Evolutionary conservation across 192 early-diverging fungal species (phyloP).

Genomic region (Linnemannia hyalina): DNA sequence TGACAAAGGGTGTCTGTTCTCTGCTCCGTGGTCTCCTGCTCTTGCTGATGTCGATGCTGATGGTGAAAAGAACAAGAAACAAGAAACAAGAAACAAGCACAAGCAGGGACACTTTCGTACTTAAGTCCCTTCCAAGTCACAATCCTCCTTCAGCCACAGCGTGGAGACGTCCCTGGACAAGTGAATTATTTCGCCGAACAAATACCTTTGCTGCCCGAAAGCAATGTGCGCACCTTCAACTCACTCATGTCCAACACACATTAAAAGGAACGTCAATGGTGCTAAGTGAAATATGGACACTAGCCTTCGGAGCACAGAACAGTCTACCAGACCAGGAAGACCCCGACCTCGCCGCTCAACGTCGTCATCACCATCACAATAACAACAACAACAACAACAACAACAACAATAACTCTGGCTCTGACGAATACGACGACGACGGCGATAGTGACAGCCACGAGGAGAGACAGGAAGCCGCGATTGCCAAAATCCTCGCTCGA

Average conservation of each 20-base stretch:
- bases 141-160: no score
- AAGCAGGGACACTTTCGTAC: not conserved
- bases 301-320: conserved; percentile 49
- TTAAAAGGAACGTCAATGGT: conserved; percentile 31
- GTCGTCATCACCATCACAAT: not conserved
- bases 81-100: no score
- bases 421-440: not conserved
- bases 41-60: not conserved
- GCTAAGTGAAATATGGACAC: conserved; percentile 52
- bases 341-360: not conserved
- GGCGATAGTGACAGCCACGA: conserved; percentile 1
- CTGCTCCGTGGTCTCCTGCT: not conserved
- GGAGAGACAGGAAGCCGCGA: conserved; percentile 9
- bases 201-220: not conserved
- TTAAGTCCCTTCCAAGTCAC: not conserved
- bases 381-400: not conserved
- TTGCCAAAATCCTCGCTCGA: conserved; percentile 26
- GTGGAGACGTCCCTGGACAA: no score
- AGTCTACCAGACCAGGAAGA: conserved; percentile 23
- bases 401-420: not conserved
- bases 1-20: not conserved
- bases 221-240: not conserved
- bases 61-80: not conserved
- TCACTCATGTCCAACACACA: not conserved
- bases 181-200: not conserved